These are phyloP conservation scores for Ascochyta clinopodiicola DNA, from an alignment of 2,329 filamentous ascomycete species.

Conservation along the genomic window DNA sequence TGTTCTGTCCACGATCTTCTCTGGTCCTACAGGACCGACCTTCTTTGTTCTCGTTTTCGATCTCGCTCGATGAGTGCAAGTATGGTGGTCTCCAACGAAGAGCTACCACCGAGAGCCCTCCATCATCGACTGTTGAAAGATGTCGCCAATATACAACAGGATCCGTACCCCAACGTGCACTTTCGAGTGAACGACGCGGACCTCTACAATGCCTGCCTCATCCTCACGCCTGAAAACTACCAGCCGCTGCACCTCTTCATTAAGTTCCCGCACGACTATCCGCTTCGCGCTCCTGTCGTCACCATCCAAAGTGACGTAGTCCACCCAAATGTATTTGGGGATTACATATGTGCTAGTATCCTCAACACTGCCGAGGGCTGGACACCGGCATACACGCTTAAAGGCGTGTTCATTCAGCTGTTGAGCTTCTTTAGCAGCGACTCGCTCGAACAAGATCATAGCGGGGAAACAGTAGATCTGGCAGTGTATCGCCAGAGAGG, in stretches of 20 bases:
- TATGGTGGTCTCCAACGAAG: neutral
- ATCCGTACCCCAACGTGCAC: conserved; percentile 57
- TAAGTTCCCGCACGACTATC: conserved; percentile 48
- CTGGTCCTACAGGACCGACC: neutral
- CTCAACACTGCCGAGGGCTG: conserved; percentile 53
- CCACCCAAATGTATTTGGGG: conserved; percentile 56
- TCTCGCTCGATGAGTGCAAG: neutral
- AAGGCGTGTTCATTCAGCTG: conserved; percentile 59
- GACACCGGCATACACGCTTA: conserved; percentile 60
- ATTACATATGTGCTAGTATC: conserved; percentile 58
- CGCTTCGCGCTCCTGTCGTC: conserved; percentile 50
- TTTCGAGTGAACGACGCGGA: conserved; percentile 49
- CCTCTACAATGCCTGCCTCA: conserved; percentile 50
- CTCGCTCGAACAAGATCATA: conserved; percentile 51
- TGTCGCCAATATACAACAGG: conserved; percentile 54
- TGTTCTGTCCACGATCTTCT: neutral
- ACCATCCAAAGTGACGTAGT: conserved; percentile 51
- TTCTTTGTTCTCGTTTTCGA: neutral
- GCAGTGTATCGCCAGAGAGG: conserved; percentile 6
- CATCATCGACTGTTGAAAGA: conserved; percentile 47
- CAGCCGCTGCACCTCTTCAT: conserved; percentile 54
- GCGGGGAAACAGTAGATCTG: conserved; percentile 36
- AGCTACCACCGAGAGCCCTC: neutral
- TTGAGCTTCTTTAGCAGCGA: conserved; percentile 61
- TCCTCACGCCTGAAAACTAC: conserved; percentile 52